Evolutionary conservation across 1,284 basidiomycete species (phyloP).

Genomic region (Naganishia sp.): DNA sequence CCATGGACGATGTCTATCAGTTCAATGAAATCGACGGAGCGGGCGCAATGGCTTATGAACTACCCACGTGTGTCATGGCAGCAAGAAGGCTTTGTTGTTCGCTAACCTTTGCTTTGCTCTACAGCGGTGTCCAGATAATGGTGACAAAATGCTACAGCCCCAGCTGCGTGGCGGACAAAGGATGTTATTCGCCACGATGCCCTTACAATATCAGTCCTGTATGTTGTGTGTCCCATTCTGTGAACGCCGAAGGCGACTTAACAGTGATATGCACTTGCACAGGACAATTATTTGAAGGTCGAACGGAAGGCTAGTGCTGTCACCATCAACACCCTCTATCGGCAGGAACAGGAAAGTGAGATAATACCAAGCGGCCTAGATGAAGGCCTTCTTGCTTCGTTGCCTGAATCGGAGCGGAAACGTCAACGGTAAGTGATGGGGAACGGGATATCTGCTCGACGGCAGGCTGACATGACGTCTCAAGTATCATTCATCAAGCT

Average conservation of each 20-base stretch:
- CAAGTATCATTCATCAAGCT: slow-evolving; percentile 81
- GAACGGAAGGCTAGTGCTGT: slow-evolving; percentile 15
- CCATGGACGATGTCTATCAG: slow-evolving; percentile 93
- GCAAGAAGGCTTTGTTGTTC: not conserved
- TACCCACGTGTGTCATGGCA: slow-evolving; percentile 68
- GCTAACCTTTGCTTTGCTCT: not conserved
- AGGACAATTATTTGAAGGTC: slow-evolving; percentile 23
- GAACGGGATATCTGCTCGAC: too few relatives aligned
- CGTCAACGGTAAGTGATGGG: slow-evolving; percentile 69
- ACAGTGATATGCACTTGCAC: not conserved
- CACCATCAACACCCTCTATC: slow-evolving; percentile 12
- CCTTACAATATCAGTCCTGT: slow-evolving; percentile 60
- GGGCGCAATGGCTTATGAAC: slow-evolving; percentile 61
- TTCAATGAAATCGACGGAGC: slow-evolving; percentile 82
- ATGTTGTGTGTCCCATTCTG: not conserved
- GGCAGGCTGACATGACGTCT: slow-evolving; percentile 49
- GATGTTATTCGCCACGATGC: slow-evolving; percentile 69
- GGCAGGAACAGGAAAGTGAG: slow-evolving; percentile 69
- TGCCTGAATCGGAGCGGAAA: slow-evolving; percentile 75
- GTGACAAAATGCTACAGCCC: slow-evolving; percentile 73
- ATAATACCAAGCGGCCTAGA: slow-evolving; percentile 55
- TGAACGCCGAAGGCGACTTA: too few relatives aligned
- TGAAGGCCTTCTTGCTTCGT: slow-evolving; percentile 63
- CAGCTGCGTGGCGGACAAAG: slow-evolving; percentile 48
- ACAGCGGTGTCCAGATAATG: slow-evolving; percentile 50